Base-by-base conservation (phyloP, 257 asterid genomes). In the Jaltomata sinuosa region DNA sequence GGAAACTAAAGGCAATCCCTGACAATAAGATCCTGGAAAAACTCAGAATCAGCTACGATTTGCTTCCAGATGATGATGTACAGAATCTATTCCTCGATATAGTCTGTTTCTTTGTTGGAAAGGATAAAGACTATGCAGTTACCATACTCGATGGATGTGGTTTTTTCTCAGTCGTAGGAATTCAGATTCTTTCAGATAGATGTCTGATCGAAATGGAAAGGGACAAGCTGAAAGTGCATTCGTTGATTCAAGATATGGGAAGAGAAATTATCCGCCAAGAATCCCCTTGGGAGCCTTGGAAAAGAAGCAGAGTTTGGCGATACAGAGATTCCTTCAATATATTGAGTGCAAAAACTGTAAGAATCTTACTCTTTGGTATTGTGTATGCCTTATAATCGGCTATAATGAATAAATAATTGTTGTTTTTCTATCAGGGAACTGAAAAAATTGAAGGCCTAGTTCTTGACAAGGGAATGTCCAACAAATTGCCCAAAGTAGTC, bases 261-360 rank as follows among this genome's bases (percentile, higher is more conserved):
- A 84, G 67, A 62, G 87, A 78, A 54, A 78, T 84, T 78, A 38
- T 84, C 27, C 80, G 87, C 65, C 31, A 16, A 79, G 87, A 84
- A 64, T 84, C 87, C 15, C 76, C 87, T 61, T 74, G 40, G 53
- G 71, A 84, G 21, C 84, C 87, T 53, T 11, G 34, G 67, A 64
- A 79, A 64, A 67, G 87, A 45, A 84, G 84, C 67, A 79, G 87
- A 79, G 27, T 84, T 27, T 84, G 84, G 84, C 8, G 18, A 32
- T 67, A 45, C 64, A 59, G 52, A 62, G 87, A 78, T 79, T 55
- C 83, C 64, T 31, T 84, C 21, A 25, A 61, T 50, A 40, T 79
- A 11, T 62, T 84, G 64, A 78, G 27, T 22, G 45, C 38, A 61
- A 84, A 84, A 59, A 42, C 79, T 21, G 87, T 84, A 84, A 64